Evolutionary conservation across 768 basidiomycete genomes (phyloP), one percentile per base, ranked within the genome.

Genomic region (Trametes coccinea): DNA sequence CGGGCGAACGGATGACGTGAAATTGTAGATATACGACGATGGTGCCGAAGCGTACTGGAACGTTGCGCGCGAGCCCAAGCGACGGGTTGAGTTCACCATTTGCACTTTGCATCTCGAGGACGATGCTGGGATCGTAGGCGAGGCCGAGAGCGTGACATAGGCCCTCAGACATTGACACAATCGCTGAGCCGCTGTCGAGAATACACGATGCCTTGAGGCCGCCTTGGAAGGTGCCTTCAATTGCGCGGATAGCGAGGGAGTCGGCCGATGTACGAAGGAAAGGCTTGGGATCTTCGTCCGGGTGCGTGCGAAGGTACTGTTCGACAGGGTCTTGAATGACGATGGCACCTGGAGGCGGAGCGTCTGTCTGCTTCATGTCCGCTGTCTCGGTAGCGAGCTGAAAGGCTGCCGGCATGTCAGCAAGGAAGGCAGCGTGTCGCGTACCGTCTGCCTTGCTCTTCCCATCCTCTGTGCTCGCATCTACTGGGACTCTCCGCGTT

Each of bases 131-230:
- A 48, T 67, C 59, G 55, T 52, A 65, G 2, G 54, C 48, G 22
- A 68, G 58, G 5, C 60, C 62, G 33, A 64, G 54, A 1, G 31
- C 37, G 44, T 64, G 58, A 10, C 58, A 62, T 11, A 70, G 49
- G 0, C 51, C 60, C 39, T 70, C 67, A 0, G 69, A 69, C 68
- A 72, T 71, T 0, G n/a, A n/a, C n/a, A n/a, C n/a, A n/a, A n/a
- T n/a, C n/a, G n/a, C n/a, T n/a, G n/a, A n/a, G n/a, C n/a, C n/a
- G n/a, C n/a, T n/a, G n/a, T n/a, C n/a, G n/a, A n/a, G n/a, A n/a
- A n/a, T n/a, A n/a, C n/a, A n/a, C n/a, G n/a, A n/a, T 66, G 53
- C 53, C 1, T 27, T 17, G 11, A 45, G 34, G 37, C 45, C 40
- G 30, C 55, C 55, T n/a, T 60, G 58, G 27, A 70, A 59, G 5